These are phyloP conservation scores for Cichorium intybus DNA, from an alignment of 140 eudicot genomes.

Conservation along the genomic window DNA sequence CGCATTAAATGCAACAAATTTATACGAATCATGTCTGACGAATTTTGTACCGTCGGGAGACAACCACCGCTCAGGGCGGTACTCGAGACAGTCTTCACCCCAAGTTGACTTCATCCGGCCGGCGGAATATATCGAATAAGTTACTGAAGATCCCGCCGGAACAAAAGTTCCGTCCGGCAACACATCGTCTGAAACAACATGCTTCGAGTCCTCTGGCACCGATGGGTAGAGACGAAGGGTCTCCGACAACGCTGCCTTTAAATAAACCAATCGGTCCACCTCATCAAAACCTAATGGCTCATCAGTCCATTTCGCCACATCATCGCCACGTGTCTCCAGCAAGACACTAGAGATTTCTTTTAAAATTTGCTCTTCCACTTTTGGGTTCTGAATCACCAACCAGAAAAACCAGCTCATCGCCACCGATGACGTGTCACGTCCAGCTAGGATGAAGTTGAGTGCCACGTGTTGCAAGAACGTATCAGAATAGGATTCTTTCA, in stretches of 20 bases:
- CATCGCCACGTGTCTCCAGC: constrained; percentile 82
- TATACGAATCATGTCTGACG: constrained; percentile 52
- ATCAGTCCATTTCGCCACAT: constrained; percentile 54
- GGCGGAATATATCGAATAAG: constrained; percentile 82
- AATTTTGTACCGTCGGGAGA: constrained; percentile 56
- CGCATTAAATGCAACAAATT: constrained; percentile 83
- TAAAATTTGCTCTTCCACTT: constrained; percentile 56
- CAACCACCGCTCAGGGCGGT: constrained; percentile 84
- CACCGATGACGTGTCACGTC: constrained; percentile 92
- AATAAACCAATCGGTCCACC: constrained; percentile 67
- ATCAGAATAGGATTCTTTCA: constrained; percentile 72
- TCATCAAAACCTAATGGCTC: constrained; percentile 78
- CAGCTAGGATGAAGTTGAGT: constrained; percentile 94
- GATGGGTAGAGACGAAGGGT: constrained; percentile 85
- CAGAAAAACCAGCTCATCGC: constrained; percentile 97
- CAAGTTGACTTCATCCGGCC: constrained; percentile 83
- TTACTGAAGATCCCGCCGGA: constrained; percentile 75
- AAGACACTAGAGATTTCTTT: constrained; percentile 62
- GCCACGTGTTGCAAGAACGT: constrained; percentile 82
- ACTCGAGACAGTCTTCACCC: constrained; percentile 90
- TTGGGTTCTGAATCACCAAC: constrained; percentile 63
- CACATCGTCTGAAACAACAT: constrained; percentile 64
- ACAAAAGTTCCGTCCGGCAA: constrained; percentile 88
- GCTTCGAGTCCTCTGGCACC: constrained; percentile 90
- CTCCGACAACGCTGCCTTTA: constrained; percentile 83